phyloP scores from a whole-genome alignment of 2,329 filamentous ascomycete genomes.

The Stachybotrys chartarum region DNA sequence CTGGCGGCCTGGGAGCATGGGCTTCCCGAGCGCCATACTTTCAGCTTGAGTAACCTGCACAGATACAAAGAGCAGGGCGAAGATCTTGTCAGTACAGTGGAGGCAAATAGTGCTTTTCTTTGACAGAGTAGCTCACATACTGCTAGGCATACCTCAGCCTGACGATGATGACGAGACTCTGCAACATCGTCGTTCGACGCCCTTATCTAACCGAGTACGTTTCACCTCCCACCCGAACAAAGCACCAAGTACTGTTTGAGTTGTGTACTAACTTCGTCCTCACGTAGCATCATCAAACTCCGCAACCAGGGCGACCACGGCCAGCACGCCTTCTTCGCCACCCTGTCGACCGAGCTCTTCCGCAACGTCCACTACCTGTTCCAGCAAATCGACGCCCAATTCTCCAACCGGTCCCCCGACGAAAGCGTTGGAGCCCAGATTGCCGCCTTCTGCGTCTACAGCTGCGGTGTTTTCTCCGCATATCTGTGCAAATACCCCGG shows the following conservation, averaged over 20 bases:
- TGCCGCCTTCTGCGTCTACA: slow-evolving; percentile 48
- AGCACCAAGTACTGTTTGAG: not conserved
- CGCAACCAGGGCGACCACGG: slow-evolving; percentile 28
- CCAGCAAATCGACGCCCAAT: slow-evolving; percentile 44
- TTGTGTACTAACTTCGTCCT: not conserved
- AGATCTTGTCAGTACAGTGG: slow-evolving; percentile 34
- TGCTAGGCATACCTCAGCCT: slow-evolving; percentile 45
- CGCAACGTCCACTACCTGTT: slow-evolving; percentile 39
- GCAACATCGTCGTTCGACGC: slow-evolving; percentile 48
- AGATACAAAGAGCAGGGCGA: slow-evolving; percentile 39
- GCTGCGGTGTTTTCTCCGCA: slow-evolving; percentile 43
- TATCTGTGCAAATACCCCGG: slow-evolving; percentile 45
- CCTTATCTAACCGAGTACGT: slow-evolving; percentile 45
- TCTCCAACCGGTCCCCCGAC: slow-evolving; percentile 34
- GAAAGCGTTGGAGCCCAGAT: slow-evolving; percentile 47
- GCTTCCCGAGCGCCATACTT: slow-evolving; percentile 40
- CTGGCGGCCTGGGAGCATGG: slow-evolving; percentile 41
- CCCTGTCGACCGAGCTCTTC: slow-evolving; percentile 40
- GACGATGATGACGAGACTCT: slow-evolving; percentile 47
- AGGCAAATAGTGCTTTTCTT: not conserved
- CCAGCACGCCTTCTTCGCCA: slow-evolving; percentile 29
- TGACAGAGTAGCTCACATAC: slow-evolving; percentile 4
- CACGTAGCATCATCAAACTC: slow-evolving; percentile 33
- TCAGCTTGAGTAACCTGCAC: slow-evolving; percentile 33
- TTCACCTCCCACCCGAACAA: not conserved